Conservation (phyloP, 495 filamentous ascomycete genomes). For the Aspergillus asperescens region DNA sequence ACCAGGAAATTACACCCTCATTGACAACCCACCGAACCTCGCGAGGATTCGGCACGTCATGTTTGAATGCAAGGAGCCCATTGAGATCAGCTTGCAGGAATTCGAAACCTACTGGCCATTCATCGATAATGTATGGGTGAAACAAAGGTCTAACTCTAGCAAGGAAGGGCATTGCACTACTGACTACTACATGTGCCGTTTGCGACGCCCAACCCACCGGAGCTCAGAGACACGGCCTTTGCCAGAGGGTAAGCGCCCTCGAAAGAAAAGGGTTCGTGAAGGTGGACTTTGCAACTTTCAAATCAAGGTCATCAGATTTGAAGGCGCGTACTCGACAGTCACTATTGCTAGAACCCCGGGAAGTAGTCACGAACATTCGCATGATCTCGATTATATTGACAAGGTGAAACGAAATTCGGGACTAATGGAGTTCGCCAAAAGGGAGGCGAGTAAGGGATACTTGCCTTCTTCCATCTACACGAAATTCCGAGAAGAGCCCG, state of each 20-base stretch:
- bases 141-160: conserved; percentile 47
- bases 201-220: conserved; percentile 42
- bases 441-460: conserved; percentile 48
- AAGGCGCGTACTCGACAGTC: conserved; percentile 43
- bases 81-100: conserved; percentile 47
- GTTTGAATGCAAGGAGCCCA: conserved; percentile 49
- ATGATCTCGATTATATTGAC: conserved; percentile 49
- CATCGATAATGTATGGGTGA: conserved; percentile 51
- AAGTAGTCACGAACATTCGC: conserved; percentile 40
- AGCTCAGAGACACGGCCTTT: conserved; percentile 41
- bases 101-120: conserved; percentile 53
- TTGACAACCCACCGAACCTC: conserved; percentile 44
- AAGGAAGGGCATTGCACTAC: conserved; percentile 47
- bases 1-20: conserved; percentile 21
- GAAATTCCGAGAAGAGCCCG: conserved; percentile 45
- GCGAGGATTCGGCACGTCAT: conserved; percentile 42
- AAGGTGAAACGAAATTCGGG: conserved; percentile 49
- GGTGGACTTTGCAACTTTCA: conserved; percentile 49
- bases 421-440: conserved; percentile 47
- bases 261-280: conserved; percentile 47
- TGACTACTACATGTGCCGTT: conserved; percentile 50
- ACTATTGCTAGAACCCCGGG: conserved; percentile 39
- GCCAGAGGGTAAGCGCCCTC: conserved; percentile 47
- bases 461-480: conserved; percentile 49
- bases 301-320: conserved; percentile 47